These are phyloP conservation scores for Saprolegnia diclina DNA, from an alignment of 352 stramenopile genomes.

Conservation along the genomic window DNA sequence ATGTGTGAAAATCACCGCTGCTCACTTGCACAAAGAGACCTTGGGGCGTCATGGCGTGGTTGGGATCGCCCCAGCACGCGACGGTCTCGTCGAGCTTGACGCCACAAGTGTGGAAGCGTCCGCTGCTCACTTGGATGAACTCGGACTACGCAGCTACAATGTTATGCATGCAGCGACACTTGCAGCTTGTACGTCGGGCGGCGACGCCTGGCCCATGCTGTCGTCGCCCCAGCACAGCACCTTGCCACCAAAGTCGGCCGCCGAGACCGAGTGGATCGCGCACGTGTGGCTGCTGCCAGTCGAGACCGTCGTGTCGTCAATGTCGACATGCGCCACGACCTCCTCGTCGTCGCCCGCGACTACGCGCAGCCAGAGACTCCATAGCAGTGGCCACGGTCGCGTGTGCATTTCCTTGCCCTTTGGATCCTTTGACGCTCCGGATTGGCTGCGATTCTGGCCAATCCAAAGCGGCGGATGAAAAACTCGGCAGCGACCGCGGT, in stretches of 20 bases:
- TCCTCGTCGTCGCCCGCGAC: not conserved
- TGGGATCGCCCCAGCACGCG: conserved; percentile 64
- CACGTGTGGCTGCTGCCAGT: conserved; percentile 76
- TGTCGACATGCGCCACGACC: conserved; percentile 51
- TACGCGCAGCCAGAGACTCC: not conserved
- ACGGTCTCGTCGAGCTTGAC: conserved; percentile 71
- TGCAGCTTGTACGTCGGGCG: conserved; percentile 34
- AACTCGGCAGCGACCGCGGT: not conserved
- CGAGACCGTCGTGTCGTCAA: conserved; percentile 69
- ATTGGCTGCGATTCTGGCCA: too few relatives aligned
- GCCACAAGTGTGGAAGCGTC: conserved; percentile 68
- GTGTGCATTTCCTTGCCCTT: too few relatives aligned
- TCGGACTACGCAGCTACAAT: conserved; percentile 34
- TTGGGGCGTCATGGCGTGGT: conserved; percentile 41
- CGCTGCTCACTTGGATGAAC: conserved; percentile 76
- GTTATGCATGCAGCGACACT: not conserved
- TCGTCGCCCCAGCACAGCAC: conserved; percentile 75
- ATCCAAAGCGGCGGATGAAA: too few relatives aligned
- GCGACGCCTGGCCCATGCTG: conserved; percentile 46
- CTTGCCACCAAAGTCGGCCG: conserved; percentile 62
- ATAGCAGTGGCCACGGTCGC: too few relatives aligned
- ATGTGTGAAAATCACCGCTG: conserved; percentile 74
- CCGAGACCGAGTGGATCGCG: conserved; percentile 60
- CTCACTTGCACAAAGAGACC: conserved; percentile 79
- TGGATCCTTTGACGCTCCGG: too few relatives aligned